Percentiles rank a stretch among this genome's conserved stretches.
These are phyloP conservation scores for Inonotus hispidus DNA, from an alignment of 1,284 basidiomycete species.

Conservation along the genomic window DNA sequence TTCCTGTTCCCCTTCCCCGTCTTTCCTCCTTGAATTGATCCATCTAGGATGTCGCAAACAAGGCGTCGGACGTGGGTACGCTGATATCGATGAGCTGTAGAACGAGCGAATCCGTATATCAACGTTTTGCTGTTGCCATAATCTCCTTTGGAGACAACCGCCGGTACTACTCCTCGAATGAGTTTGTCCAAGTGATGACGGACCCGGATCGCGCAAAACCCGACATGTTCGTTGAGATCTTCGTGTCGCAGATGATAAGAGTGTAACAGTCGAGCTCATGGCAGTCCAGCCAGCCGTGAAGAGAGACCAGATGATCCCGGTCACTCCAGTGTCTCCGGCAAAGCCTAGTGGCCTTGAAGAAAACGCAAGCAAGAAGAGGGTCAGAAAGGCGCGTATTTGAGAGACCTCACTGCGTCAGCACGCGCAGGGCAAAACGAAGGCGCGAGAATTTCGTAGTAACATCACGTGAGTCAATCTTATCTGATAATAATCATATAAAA, in stretches of 20 bases:
- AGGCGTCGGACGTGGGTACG: conserved; percentile 21
- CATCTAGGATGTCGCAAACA: conserved; percentile 26
- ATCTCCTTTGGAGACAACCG: neutral
- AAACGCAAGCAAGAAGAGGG: neutral
- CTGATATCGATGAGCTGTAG: conserved; percentile 12
- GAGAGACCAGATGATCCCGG: neutral
- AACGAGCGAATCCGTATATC: conserved; percentile 12
- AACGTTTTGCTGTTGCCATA: neutral
- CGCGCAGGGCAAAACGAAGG: neutral
- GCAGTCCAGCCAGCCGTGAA: neutral
- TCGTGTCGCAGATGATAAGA: conserved; percentile 1
- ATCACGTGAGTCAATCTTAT: conserved; percentile 1
- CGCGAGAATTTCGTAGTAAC: conserved; percentile 4
- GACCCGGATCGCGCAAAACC: conserved; percentile 15
- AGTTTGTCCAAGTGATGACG: conserved; percentile 8
- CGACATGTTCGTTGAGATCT: conserved; percentile 10
- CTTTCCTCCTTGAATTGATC: conserved; percentile 24
- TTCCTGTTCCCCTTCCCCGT: conserved; percentile 7
- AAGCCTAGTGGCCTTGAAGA: neutral
- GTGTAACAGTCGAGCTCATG: conserved; percentile 10
- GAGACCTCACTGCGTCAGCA: neutral
- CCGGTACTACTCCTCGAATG: neutral
- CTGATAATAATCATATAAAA: neutral
- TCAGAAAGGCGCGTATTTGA: conserved; percentile 5
- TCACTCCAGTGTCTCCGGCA: neutral